A percentile compares a stretch with the other conserved stretches of the same genome.
Conservation (phyloP, 1,139 yeast genomes). For the Petasospora fabianii region DNA sequence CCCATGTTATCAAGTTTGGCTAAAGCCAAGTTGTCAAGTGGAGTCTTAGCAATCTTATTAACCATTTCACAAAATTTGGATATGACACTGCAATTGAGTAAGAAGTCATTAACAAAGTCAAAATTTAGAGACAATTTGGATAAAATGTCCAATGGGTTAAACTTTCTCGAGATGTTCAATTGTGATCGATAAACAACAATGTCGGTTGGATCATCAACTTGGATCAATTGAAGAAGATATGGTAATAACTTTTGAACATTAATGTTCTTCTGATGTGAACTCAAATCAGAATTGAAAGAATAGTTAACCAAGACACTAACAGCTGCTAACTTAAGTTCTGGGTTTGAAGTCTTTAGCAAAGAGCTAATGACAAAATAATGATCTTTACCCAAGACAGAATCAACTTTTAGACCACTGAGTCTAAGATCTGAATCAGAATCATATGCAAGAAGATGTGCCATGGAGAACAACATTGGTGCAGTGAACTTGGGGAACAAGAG, state of each 20-base stretch:
- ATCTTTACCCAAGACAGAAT: constrained; percentile 40
- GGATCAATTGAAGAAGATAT: constrained; percentile 28
- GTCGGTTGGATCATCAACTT: constrained; percentile 16
- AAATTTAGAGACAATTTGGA: constrained; percentile 31
- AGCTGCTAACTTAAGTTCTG: constrained; percentile 29
- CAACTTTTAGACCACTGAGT: constrained; percentile 30
- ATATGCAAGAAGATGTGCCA: constrained; percentile 29
- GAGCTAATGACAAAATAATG: constrained; percentile 30
- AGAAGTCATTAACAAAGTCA: constrained; percentile 28
- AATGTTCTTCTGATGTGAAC: constrained; percentile 13
- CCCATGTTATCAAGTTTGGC: constrained; percentile 29
- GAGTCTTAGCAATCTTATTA: constrained; percentile 17
- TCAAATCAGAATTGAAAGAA: constrained; percentile 24
- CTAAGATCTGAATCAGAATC: constrained; percentile 8
- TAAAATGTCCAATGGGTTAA: constrained; percentile 29
- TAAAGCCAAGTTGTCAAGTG: constrained; percentile 17
- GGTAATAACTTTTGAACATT: constrained; percentile 31
- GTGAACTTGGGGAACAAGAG: constrained; percentile 23
- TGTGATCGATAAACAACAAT: constrained; percentile 17
- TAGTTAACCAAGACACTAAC: constrained; percentile 29
- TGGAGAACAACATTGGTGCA: constrained; percentile 30
- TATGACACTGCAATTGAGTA: constrained; percentile 31
- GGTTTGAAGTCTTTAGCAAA: constrained; percentile 28
- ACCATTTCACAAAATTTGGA: constrained; percentile 30
- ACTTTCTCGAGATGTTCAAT: constrained; percentile 24